Percentiles rank a stretch among this genome's conserved stretches.
These are phyloP conservation scores for Crithidia sp. DNA, from an alignment of 208 protist species.

Conservation along the genomic window DNA sequence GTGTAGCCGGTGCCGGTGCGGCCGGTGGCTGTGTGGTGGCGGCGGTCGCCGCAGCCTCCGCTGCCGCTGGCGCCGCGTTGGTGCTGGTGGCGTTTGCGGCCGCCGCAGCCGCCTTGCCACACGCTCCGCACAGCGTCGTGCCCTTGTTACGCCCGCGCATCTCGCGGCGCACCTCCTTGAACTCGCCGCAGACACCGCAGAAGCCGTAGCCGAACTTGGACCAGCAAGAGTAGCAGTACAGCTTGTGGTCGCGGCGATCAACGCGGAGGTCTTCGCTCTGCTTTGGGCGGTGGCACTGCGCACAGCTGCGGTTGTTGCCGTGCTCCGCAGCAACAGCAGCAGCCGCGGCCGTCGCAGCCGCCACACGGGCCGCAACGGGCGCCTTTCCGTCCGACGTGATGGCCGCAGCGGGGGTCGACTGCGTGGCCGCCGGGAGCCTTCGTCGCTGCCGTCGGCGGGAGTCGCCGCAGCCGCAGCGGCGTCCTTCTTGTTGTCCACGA, in stretches of 20 bases:
- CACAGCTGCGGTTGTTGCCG: constrained; percentile 32
- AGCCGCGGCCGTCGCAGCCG: constrained; percentile 9
- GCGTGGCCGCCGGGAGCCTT: background rate
- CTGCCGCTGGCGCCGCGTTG: constrained; percentile 11
- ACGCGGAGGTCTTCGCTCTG: constrained; percentile 70
- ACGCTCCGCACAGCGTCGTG: constrained; percentile 43
- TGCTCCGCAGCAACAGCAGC: background rate
- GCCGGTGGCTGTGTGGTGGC: too few species aligned
- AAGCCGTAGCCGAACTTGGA: constrained; percentile 63
- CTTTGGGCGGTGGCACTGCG: constrained; percentile 62
- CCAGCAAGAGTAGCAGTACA: constrained; percentile 87
- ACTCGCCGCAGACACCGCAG: constrained; percentile 71
- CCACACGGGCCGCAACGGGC: background rate
- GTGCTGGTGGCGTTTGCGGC: constrained; percentile 12
- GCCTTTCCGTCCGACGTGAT: constrained; percentile 5
- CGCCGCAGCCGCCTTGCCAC: constrained; percentile 2
- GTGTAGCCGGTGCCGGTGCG: too few species aligned
- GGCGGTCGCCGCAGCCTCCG: background rate
- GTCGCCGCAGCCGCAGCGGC: background rate
- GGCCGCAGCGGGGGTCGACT: background rate
- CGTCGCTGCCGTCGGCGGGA: background rate
- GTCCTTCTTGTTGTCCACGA: constrained; percentile 43
- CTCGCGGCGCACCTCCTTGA: constrained; percentile 61
- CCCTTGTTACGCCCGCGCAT: constrained; percentile 45
- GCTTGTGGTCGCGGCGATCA: constrained; percentile 48